A percentile compares a stretch with the other conserved stretches of the same genome.
These are phyloP conservation scores for Eragrostis tef DNA, from an alignment of 202 grass and related monocot species.

Conservation along the genomic window DNA sequence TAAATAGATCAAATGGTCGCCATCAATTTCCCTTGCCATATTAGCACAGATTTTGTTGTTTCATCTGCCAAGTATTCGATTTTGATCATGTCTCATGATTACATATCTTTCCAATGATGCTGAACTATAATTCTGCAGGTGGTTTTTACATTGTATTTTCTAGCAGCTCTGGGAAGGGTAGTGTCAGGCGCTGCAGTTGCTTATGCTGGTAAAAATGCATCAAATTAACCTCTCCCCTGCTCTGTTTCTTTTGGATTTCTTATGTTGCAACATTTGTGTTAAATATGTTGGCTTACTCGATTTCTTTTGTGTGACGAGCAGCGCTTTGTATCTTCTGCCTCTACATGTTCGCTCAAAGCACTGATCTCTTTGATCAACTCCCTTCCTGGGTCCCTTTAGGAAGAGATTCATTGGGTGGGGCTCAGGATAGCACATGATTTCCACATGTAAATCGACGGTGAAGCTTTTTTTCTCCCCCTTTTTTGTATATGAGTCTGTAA, in stretches of 20 bases:
- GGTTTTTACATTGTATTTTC: constrained; percentile 67
- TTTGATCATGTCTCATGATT: neutral
- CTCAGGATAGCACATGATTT: constrained; percentile 56
- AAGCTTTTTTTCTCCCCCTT: neutral
- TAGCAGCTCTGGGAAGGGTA: constrained; percentile 77
- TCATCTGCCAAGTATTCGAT: neutral
- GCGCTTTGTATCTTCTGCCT: constrained; percentile 77
- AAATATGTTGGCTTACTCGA: neutral
- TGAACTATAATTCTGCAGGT: constrained; percentile 61
- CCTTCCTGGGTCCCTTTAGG: constrained; percentile 49
- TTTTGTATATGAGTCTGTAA: neutral
- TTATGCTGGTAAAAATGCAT: constrained; percentile 73
- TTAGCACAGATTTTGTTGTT: neutral
- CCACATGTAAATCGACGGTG: constrained; percentile 2
- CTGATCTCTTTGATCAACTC: constrained; percentile 58
- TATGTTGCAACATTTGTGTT: neutral
- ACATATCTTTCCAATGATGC: constrained; percentile 13
- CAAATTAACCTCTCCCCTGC: neutral
- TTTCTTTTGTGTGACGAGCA: constrained; percentile 36
- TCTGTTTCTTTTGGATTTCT: constrained; percentile 16
- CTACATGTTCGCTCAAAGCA: constrained; percentile 75
- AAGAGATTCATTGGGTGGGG: constrained; percentile 55
- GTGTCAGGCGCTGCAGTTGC: constrained; percentile 86
- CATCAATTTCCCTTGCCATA: neutral
- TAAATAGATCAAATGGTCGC: neutral